Evolutionary conservation across 345 rosid species (phyloP), one percentile per base, ranked within the genome.

Genomic region (Hibiscus syriacus): DNA sequence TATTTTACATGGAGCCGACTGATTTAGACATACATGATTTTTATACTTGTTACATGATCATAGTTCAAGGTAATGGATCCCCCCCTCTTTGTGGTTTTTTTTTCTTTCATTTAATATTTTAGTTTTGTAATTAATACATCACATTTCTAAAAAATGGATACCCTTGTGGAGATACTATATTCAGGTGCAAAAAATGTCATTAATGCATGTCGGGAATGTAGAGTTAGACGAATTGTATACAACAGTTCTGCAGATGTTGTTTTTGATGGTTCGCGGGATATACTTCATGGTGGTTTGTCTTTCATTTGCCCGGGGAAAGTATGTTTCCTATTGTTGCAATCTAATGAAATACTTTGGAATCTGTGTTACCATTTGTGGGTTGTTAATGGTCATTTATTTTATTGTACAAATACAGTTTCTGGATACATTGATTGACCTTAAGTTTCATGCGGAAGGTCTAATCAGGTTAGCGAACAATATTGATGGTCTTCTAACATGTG

Each of bases 391-490:
- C 69, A 25, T 38, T 80, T 13, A 52, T 36, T 64, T 43, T 72
- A 68, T 41, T 74, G 5, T 64, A 55, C 9, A 55, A 53, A 64
- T 80, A 72, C 85, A 93, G 98, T 87, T 86, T 64, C 79, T 72
- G 25, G 90, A 87, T 56, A 75, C 66, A 76, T 49, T 85, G 77
- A 87, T 72, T 79, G 98, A 90, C 76, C 89, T 93, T 48, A 94
- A 81, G 80, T 94, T 94, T 83, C 97, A 94, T 79, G 96, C 97
- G 29, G 99, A 94, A 77, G 88, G 81, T 12, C 72, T 88, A 72
- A 67, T 94, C 68, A 77, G 85, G 69, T 81, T 72, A 77, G 95
- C 99, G 60, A 91, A 94, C 65, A 76, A 85, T 66, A 75, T 77
- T 63, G 87, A 86, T 70, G 92, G 98, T 64, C 90, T 91, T 49